Base-by-base conservation (phyloP, 495 filamentous ascomycete species). In the Neurospora sp. region DNA sequence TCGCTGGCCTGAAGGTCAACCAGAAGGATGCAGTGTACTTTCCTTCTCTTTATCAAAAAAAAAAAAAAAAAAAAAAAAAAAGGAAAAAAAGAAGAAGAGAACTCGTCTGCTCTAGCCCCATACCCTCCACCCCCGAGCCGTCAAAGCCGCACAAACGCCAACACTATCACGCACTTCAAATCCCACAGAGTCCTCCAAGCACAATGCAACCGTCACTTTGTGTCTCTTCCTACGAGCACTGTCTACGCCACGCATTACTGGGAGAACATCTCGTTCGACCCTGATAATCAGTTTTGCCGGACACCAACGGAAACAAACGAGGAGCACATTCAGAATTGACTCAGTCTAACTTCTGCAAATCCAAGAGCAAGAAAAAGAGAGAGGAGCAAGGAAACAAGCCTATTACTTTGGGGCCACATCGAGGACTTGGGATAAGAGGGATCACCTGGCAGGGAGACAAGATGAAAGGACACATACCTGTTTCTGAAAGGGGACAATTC, bases 1-100 rank as follows among this genome's bases (percentile, higher is more conserved):
- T 99, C 72, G 89, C 93, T 69, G 96, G 96, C 74, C 86, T 99
- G 41, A 98, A 98, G 85, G 96, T 94, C 78, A 92, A 98, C 74
- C 96, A 99, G 82, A 98, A 98, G 84, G 96, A 98, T 37, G 35
- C 0, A 39, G 11, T 39, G 39, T 39, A 5, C 39, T 39, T 39
- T 39, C 39, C 39, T 39, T 39, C 39, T 39, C 11, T 12, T 39
- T 5, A 12, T 39, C 39, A 0, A 44, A 9, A n/a, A 18, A 3
- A 4, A 9, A 44, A 44, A 4, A 9, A 40, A 14, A 40, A 39
- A 39, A 10, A 10, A 10, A 10, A 2, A 39, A 39, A 39, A 39
- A 9, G 8, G 2, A 9, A 39, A 39, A 10, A 39, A 10, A 39
- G 8, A 9, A 1, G 8, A 38, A 7, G 0, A 9, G 37, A 39